phyloP scores from a whole-genome alignment of 2,329 filamentous ascomycete species.

The Fusarium sp. region DNA sequence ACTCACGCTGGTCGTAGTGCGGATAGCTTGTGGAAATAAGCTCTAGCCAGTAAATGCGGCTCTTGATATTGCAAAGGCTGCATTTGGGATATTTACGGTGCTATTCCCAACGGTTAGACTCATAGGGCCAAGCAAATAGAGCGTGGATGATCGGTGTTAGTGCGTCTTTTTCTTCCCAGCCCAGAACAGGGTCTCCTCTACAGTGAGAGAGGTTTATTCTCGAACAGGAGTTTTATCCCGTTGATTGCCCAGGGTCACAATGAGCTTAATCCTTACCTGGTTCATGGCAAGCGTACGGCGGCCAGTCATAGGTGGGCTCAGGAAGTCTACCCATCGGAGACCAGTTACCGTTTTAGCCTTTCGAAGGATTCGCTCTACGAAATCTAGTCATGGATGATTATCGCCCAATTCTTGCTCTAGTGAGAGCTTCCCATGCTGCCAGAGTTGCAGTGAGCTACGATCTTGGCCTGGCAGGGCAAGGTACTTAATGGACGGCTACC shows the following conservation, averaged over 20 bases:
- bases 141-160: slow-evolving; percentile 2
- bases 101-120: slow-evolving; percentile 7
- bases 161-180: slow-evolving; percentile 15
- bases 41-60: slow-evolving; percentile 3
- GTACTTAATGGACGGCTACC: slow-evolving; percentile 23
- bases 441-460: slow-evolving; percentile 1
- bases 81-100: slow-evolving; percentile 7
- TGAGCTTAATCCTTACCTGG: slow-evolving; percentile 6
- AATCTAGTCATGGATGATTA: slow-evolving; percentile 28
- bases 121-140: slow-evolving; percentile 3
- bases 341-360: not conserved
- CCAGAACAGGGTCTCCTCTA: not conserved
- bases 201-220: not conserved
- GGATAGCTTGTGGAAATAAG: slow-evolving; percentile 15
- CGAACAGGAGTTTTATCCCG: not conserved
- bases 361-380: slow-evolving; percentile 5
- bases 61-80: not conserved
- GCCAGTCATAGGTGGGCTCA: slow-evolving; percentile 8
- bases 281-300: not conserved
- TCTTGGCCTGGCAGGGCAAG: not conserved
- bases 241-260: slow-evolving; percentile 1
- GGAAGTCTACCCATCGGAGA: not conserved
- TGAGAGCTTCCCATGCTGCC: slow-evolving; percentile 4
- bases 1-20: not conserved
- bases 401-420: slow-evolving; percentile 4